These are phyloP conservation scores for Fagus crenata DNA, from an alignment of 306 rosid species.

Conservation along the genomic window DNA sequence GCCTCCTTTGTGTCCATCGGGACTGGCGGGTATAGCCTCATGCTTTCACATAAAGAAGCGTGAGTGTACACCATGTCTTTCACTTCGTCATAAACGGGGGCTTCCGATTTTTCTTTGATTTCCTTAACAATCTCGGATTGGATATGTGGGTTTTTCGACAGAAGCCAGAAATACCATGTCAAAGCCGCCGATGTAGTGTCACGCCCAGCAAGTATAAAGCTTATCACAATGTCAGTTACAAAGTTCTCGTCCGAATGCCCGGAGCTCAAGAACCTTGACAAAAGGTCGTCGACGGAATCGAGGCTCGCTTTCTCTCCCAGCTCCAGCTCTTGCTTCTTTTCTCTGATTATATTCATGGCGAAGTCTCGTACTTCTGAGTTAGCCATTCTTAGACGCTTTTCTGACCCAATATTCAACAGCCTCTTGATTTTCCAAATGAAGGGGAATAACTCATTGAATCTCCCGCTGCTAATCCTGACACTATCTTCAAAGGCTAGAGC, in stretches of 20 bases:
- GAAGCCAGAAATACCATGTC: constrained; percentile 75
- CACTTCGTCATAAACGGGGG: constrained; percentile 37
- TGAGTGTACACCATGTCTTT: constrained; percentile 64
- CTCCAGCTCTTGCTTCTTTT: constrained; percentile 43
- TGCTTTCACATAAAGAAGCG: constrained; percentile 68
- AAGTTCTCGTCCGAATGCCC: constrained; percentile 58
- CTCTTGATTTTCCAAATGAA: constrained; percentile 44
- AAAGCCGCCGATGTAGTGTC: constrained; percentile 62
- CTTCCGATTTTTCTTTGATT: constrained; percentile 16
- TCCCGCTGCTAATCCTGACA: constrained; percentile 34
- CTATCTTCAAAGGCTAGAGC: constrained; percentile 53
- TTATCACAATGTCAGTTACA: constrained; percentile 51
- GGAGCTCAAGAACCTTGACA: constrained; percentile 51
- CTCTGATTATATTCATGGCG: constrained; percentile 34
- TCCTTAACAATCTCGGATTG: constrained; percentile 45
- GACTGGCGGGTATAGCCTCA: constrained; percentile 71
- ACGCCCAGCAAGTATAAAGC: constrained; percentile 60
- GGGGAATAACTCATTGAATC: constrained; percentile 27
- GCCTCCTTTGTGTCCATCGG: constrained; percentile 47
- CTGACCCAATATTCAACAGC: constrained; percentile 42
- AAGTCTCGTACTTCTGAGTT: constrained; percentile 47
- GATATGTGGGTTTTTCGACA: constrained; percentile 38
- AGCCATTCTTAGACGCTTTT: constrained; percentile 31
- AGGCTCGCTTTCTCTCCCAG: constrained; percentile 26
- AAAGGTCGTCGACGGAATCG: constrained; percentile 38